Percentiles rank a stretch among this genome's conserved stretches.
phyloP scores from a whole-genome alignment of 129 eudicot species.

The Artemisia argyi region DNA sequence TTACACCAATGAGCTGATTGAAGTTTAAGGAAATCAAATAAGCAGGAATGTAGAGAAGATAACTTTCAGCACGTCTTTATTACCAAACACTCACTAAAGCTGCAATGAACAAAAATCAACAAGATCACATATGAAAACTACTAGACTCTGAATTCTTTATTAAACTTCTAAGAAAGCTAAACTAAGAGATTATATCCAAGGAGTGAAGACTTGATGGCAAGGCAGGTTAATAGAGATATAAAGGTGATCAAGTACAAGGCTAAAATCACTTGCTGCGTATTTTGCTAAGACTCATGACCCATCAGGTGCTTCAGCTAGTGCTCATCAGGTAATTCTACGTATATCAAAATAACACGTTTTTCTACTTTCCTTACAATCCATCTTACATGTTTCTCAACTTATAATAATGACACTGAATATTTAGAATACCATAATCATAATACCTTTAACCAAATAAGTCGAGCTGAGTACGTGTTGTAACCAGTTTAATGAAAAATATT shows the following conservation, averaged over 20 bases:
- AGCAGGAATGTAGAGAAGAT: background rate
- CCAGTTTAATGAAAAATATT: no score
- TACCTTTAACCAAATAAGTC: no score
- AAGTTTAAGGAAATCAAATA: background rate
- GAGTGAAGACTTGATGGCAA: constrained; percentile 9
- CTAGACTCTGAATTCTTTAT: background rate
- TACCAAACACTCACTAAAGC: background rate
- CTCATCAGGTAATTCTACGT: background rate
- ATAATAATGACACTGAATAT: no score
- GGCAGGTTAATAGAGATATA: background rate
- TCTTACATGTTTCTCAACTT: no score
- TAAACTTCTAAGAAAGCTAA: background rate
- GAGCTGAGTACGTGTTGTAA: no score
- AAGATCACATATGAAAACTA: background rate
- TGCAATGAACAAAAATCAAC: background rate
- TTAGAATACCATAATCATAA: no score
- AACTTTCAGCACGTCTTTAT: background rate
- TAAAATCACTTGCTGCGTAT: background rate
- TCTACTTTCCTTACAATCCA: background rate
- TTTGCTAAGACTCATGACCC: background rate
- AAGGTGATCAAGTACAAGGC: background rate
- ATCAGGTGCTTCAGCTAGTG: constrained; percentile 3
- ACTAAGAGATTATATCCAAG: background rate
- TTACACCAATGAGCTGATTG: background rate
- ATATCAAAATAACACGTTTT: background rate